phyloP scores from a whole-genome alignment of 768 basidiomycete species.

The Lactifluus hygrophoroides region DNA sequence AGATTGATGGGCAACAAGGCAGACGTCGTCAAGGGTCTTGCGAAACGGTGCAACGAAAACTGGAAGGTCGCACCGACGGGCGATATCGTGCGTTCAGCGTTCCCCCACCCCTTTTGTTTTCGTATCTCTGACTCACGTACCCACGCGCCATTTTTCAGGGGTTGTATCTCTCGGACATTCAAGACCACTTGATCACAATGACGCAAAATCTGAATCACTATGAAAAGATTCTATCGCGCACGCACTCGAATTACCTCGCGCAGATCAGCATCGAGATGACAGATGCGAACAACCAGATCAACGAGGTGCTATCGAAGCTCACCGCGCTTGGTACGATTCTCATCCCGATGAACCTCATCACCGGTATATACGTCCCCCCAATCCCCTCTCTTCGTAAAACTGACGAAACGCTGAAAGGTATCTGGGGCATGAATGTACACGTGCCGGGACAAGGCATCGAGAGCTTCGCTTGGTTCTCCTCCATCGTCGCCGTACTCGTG shows the following conservation, averaged over 20 bases:
- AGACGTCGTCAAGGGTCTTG: constrained; percentile 97
- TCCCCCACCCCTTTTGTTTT: background rate
- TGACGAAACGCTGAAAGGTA: constrained; percentile 35
- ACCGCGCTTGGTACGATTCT: constrained; percentile 97
- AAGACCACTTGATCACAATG: constrained; percentile 99
- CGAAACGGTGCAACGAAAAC: constrained; percentile 97
- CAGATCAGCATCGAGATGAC: constrained; percentile 99
- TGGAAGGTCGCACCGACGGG: constrained; percentile 98
- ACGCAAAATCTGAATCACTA: constrained; percentile 99
- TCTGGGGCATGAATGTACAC: constrained; percentile 99
- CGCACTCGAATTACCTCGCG: constrained; percentile 98
- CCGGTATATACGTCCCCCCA: constrained; percentile 42
- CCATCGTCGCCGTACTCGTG: constrained; percentile 73
- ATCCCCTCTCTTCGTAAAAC: background rate
- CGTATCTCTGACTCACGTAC: background rate
- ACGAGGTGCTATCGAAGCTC: constrained; percentile 94
- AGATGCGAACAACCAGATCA: constrained; percentile 99
- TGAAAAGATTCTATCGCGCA: constrained; percentile 97
- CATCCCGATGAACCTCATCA: constrained; percentile 95
- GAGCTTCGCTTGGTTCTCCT: constrained; percentile 76
- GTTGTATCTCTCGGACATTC: constrained; percentile 91
- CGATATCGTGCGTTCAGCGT: constrained; percentile 86
- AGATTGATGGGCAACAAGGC: constrained; percentile 99
- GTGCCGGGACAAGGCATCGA: constrained; percentile 77
- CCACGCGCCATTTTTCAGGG: constrained; percentile 43